phyloP scores from a whole-genome alignment of 2,329 filamentous ascomycete genomes.

The Simplicillium aogashimaense region DNA sequence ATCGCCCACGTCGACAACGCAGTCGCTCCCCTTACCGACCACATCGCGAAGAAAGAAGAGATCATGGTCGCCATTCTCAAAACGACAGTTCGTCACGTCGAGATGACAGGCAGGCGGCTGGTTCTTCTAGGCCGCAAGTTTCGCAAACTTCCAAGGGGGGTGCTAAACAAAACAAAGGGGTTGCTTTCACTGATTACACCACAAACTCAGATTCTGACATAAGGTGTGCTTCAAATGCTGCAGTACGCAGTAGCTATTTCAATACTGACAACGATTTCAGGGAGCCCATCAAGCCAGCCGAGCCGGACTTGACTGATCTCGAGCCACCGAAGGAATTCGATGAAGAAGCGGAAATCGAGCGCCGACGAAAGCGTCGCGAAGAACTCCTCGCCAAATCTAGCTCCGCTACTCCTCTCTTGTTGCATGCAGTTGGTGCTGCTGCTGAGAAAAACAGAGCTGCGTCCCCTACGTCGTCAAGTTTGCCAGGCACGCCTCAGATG shows the following conservation, averaged over 20 bases:
- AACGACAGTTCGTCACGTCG: conserved; percentile 22
- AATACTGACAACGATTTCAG: neutral
- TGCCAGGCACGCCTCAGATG: conserved; percentile 1
- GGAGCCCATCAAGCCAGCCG: conserved; percentile 14
- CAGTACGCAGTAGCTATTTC: neutral
- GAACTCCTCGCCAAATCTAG: conserved; percentile 77
- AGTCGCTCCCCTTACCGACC: conserved; percentile 39
- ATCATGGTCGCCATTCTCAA: neutral
- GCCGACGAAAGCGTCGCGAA: conserved; percentile 74
- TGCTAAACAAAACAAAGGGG: conserved; percentile 57
- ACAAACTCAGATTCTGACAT: conserved; percentile 3
- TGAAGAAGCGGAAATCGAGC: conserved; percentile 75
- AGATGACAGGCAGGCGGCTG: conserved; percentile 29
- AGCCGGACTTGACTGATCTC: conserved; percentile 33
- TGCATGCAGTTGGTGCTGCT: conserved; percentile 61
- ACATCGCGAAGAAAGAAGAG: conserved; percentile 22
- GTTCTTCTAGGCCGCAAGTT: conserved; percentile 48
- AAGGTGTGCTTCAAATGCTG: conserved; percentile 1
- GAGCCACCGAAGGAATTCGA: conserved; percentile 53
- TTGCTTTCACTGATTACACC: conserved; percentile 13
- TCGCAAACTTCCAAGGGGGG: conserved; percentile 49
- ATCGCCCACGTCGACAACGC: conserved; percentile 46
- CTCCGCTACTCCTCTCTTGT: conserved; percentile 61
- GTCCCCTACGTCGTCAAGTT: conserved; percentile 39
- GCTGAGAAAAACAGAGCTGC: conserved; percentile 43